Evolutionary conservation across 2,329 filamentous ascomycete species (phyloP), one percentile per base, ranked within the genome.

Genomic region (Alternaria dauci): DNA sequence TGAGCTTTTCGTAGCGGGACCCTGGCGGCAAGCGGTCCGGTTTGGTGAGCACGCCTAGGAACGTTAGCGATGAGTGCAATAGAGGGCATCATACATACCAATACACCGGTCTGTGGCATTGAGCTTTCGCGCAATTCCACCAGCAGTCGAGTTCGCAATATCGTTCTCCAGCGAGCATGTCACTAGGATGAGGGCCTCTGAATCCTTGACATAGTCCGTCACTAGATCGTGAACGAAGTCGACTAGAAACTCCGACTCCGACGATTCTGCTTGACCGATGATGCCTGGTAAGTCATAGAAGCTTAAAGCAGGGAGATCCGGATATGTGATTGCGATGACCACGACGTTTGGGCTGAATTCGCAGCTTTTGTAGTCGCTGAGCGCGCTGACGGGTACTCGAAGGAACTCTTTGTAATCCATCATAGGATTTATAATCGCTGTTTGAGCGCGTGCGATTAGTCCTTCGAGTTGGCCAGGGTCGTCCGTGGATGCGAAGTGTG

Each of bases 271-370:
- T 8, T 89, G 89, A 20, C 88, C 87, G 62, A 96, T 94, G 0
- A 96, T 88, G 0, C 93, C 93, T 0, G 93, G 93, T 0, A 97
- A 83, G 62, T 97, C 93, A 62, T 92, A 94, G 69, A 97, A 96
- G 0, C 90, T 92, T 0, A 97, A 75, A 6, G 92, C 88, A 0
- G 92, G 89, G 0, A 94, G 83, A 0, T 83, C 84, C 0, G 91
- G 90, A 0, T 89, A 90, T 0, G 87, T 87, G 26, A 97, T 93
- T 53, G 93, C 87, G 25, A 97, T 81, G 0, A 89, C 86, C 0
- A 97, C 89, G 0, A 93, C 85, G 65, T 97, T 97, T 0, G 93
- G 93, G 0, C 90, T 93, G 66, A 96, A 96, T 8, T 91, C 88
- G 0, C 89, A 88, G 5, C 86, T 78, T 0, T 84, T 59, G 2